These are phyloP conservation scores for Backusella luteola DNA, from an alignment of 192 early-diverging fungal genomes.

Conservation along the genomic window DNA sequence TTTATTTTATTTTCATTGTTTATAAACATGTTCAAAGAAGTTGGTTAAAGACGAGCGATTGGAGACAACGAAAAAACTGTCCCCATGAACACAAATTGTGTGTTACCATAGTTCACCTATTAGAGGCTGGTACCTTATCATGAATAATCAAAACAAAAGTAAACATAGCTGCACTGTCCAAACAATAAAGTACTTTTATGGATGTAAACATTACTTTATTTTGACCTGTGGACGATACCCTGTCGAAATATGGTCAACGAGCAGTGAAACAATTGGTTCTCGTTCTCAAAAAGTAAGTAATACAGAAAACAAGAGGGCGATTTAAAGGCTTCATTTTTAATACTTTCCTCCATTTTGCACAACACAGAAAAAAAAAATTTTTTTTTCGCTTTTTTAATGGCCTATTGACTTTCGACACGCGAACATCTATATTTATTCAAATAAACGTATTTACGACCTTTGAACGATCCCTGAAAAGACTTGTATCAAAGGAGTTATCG, in stretches of 20 bases:
- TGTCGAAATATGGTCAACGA: neutral
- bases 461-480: too few species aligned
- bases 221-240: neutral
- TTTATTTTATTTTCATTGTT: neutral
- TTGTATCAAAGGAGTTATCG: too few species aligned
- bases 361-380: neutral
- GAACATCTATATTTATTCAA: neutral
- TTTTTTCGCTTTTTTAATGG: neutral
- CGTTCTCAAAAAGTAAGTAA: conserved; percentile 52
- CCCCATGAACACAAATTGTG: neutral
- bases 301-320: neutral
- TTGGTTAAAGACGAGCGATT: neutral
- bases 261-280: neutral
- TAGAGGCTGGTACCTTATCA: neutral
- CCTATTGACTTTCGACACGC: neutral
- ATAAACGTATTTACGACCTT: too few species aligned
- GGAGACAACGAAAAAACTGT: neutral
- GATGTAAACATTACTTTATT: neutral
- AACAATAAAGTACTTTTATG: neutral
- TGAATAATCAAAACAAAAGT: neutral
- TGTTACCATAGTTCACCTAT: neutral
- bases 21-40: neutral
- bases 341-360: neutral
- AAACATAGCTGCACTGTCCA: neutral
- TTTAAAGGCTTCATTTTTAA: neutral